Percentiles rank a stretch among this genome's conserved stretches.
Evolutionary conservation across 805 yeast genomes (phyloP).

Genomic region (Lachancea sp.): DNA sequence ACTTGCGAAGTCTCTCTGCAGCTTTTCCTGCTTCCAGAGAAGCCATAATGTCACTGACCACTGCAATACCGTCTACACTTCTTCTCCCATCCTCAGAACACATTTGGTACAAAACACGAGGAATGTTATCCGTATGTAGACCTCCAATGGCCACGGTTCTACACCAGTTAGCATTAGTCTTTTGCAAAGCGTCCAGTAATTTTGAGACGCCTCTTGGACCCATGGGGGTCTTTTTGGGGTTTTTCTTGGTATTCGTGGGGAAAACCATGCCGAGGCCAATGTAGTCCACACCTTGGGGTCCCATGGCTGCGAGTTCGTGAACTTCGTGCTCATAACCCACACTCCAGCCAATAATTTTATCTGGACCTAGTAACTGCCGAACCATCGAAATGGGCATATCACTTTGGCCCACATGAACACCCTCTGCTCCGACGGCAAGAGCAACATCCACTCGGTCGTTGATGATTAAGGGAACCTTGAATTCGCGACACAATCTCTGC

Average conservation of each 20-base stretch:
- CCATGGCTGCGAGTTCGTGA: slow-evolving; percentile 28
- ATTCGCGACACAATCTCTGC: slow-evolving; percentile 52
- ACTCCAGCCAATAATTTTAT: slow-evolving; percentile 74
- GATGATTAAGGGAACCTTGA: slow-evolving; percentile 69
- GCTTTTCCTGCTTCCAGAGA: slow-evolving; percentile 46
- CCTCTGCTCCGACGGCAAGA: slow-evolving; percentile 82
- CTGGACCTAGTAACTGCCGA: slow-evolving; percentile 59
- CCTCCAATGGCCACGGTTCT: slow-evolving; percentile 80
- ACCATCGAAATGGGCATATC: slow-evolving; percentile 60
- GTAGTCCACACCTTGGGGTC: slow-evolving; percentile 51
- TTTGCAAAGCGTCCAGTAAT: slow-evolving; percentile 43
- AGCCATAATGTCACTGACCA: slow-evolving; percentile 83
- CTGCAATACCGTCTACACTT: slow-evolving; percentile 73
- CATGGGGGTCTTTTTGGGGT: slow-evolving; percentile 47
- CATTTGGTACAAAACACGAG: slow-evolving; percentile 46
- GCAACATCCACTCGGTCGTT: slow-evolving; percentile 89
- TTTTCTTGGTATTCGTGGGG: slow-evolving; percentile 64
- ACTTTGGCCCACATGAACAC: slow-evolving; percentile 89
- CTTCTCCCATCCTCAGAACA: slow-evolving; percentile 39
- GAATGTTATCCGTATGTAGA: slow-evolving; percentile 55
- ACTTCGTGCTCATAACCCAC: slow-evolving; percentile 54
- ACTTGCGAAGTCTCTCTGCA: slow-evolving; percentile 35
- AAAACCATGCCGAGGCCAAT: slow-evolving; percentile 81
- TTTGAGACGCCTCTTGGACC: slow-evolving; percentile 64
- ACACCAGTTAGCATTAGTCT: slow-evolving; percentile 34